These are phyloP conservation scores for Colletotrichum filicis DNA, from an alignment of 2,329 filamentous ascomycete genomes.

Conservation along the genomic window DNA sequence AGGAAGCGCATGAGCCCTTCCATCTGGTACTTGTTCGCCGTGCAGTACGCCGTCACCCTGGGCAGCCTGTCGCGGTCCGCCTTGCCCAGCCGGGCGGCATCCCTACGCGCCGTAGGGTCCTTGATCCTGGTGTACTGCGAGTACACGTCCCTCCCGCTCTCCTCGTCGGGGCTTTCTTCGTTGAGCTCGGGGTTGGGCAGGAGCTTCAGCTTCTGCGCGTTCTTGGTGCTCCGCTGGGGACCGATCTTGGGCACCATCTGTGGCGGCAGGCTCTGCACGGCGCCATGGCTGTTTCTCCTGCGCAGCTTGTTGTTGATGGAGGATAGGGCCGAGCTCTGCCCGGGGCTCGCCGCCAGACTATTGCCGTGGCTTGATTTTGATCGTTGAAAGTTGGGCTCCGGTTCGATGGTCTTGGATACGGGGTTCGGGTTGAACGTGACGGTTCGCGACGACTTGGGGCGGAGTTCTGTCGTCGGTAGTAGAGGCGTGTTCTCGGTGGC, in stretches of 20 bases:
- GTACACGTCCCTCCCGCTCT: constrained; percentile 95
- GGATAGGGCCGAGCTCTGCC: constrained; percentile 68
- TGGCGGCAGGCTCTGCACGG: constrained; percentile 49
- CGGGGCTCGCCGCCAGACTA: constrained; percentile 46
- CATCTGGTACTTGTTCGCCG: constrained; percentile 90
- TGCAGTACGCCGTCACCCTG: constrained; percentile 95
- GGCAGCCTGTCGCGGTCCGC: constrained; percentile 89
- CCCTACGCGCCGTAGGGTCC: constrained; percentile 90
- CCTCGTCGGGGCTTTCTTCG: constrained; percentile 82
- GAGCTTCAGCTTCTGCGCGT: constrained; percentile 96
- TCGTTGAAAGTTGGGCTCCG: constrained; percentile 48
- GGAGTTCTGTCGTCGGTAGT: constrained; percentile 45
- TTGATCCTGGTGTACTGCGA: constrained; percentile 98
- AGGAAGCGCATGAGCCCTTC: constrained; percentile 91
- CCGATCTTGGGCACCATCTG: constrained; percentile 77
- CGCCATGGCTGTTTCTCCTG: constrained; percentile 84
- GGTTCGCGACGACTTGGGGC: constrained; percentile 64
- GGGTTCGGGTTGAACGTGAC: constrained; percentile 83
- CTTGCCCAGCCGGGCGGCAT: constrained; percentile 92
- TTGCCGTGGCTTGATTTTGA: constrained; percentile 44
- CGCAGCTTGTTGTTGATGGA: constrained; percentile 89
- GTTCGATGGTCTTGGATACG: constrained; percentile 70
- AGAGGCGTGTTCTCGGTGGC: constrained; percentile 49
- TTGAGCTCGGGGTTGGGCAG: constrained; percentile 88
- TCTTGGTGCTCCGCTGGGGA: constrained; percentile 94